phyloP scores from a whole-genome alignment of 2,329 filamentous ascomycete species.

The Penicillium decumbens region DNA sequence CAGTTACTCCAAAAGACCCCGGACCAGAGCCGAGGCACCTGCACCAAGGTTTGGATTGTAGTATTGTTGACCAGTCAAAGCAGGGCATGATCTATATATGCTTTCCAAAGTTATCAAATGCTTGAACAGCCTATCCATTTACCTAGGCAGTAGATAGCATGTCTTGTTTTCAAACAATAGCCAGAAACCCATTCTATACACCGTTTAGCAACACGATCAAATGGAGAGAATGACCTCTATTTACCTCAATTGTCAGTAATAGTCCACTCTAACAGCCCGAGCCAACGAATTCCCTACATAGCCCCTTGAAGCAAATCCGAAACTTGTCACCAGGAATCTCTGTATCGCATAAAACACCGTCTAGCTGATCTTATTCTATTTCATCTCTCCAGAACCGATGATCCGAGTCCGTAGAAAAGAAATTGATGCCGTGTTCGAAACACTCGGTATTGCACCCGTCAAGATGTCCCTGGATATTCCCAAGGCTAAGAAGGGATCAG shows the following conservation, averaged over 20 bases:
- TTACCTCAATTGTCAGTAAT: constrained; percentile 61
- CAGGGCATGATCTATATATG: neutral
- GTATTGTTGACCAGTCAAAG: neutral
- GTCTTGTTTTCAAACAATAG: constrained; percentile 66
- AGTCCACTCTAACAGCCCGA: constrained; percentile 59
- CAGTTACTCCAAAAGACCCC: neutral
- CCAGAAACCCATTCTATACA: constrained; percentile 71
- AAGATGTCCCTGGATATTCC: constrained; percentile 44
- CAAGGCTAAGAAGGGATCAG: constrained; percentile 37
- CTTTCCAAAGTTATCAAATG: constrained; percentile 48
- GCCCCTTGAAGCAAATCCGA: constrained; percentile 65
- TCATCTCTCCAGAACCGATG: constrained; percentile 51
- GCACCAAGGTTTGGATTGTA: neutral
- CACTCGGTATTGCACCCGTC: constrained; percentile 40
- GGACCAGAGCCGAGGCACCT: neutral
- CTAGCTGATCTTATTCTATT: constrained; percentile 48
- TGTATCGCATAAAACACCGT: constrained; percentile 50
- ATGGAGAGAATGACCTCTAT: constrained; percentile 22
- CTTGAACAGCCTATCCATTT: constrained; percentile 64
- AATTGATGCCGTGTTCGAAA: constrained; percentile 53
- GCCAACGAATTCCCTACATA: constrained; percentile 67
- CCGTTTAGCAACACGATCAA: neutral
- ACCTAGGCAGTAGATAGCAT: constrained; percentile 65
- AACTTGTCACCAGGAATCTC: constrained; percentile 71
- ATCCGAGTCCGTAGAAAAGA: constrained; percentile 53